Evolutionary conservation across 176 grass and related monocot species (phyloP).

Genomic region (Chloris gayana): DNA sequence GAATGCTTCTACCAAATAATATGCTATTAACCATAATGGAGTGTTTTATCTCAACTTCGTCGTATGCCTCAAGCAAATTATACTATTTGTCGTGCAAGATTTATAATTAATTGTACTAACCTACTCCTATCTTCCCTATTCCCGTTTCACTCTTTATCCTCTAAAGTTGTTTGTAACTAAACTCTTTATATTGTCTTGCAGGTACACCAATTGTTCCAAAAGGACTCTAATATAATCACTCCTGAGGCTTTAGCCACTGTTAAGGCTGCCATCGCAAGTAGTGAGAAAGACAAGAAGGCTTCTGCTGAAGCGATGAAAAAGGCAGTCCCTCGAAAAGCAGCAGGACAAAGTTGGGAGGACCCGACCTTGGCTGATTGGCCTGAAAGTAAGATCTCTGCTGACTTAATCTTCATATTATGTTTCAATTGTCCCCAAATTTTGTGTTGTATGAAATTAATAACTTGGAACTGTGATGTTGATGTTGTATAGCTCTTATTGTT

Average conservation of each 20-base stretch:
- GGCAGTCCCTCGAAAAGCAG: slow-evolving; percentile 74
- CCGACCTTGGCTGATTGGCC: slow-evolving; percentile 74
- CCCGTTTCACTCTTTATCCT: background rate
- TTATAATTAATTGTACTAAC: background rate
- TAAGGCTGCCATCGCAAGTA: slow-evolving; percentile 67
- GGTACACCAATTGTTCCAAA: slow-evolving; percentile 67
- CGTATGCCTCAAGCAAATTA: background rate
- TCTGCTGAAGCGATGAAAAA: slow-evolving; percentile 60
- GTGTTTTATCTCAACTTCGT: background rate
- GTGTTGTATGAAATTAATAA: slow-evolving; percentile 13
- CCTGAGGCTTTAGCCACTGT: slow-evolving; percentile 65
- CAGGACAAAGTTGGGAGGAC: slow-evolving; percentile 84
- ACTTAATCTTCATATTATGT: slow-evolving; percentile 10
- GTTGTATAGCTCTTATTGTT: background rate
- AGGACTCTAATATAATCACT: slow-evolving; percentile 64
- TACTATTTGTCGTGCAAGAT: background rate
- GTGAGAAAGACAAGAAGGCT: slow-evolving; percentile 51
- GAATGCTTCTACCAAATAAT: background rate
- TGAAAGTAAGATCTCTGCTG: slow-evolving; percentile 62
- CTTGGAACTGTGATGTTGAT: slow-evolving; percentile 7
- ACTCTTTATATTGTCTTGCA: slow-evolving; percentile 16
- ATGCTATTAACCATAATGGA: background rate
- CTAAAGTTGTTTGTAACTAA: background rate
- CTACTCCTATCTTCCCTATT: background rate
- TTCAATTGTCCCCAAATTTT: slow-evolving; percentile 14